phyloP scores from a whole-genome alignment of 768 basidiomycete species.

The Lyophyllum shimeji region DNA sequence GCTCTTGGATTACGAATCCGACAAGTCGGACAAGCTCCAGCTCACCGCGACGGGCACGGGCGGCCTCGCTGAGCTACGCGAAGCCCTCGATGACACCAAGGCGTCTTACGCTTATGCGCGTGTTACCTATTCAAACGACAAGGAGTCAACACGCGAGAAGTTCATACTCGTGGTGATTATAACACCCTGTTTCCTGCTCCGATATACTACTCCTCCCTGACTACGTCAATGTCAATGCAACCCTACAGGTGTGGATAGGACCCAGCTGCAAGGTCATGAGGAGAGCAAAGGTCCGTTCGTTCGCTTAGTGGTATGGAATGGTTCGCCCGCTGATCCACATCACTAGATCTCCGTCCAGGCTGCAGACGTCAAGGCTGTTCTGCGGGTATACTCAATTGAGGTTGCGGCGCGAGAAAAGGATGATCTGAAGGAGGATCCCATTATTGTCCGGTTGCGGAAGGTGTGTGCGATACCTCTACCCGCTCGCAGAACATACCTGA shows the following conservation, averaged over 20 bases:
- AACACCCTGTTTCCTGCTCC: slow-evolving; percentile 21
- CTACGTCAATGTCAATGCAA: slow-evolving; percentile 8
- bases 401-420: slow-evolving; percentile 81
- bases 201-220: slow-evolving; percentile 18
- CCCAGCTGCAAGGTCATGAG: slow-evolving; percentile 85
- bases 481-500: slow-evolving; percentile 12
- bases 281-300: slow-evolving; percentile 73
- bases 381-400: slow-evolving; percentile 83
- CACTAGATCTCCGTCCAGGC: slow-evolving; percentile 86
- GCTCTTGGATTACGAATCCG: slow-evolving; percentile 85
- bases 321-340: slow-evolving; percentile 29
- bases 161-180: slow-evolving; percentile 68
- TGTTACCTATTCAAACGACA: slow-evolving; percentile 83
- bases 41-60: slow-evolving; percentile 80
- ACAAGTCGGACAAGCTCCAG: slow-evolving; percentile 77
- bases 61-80: slow-evolving; percentile 75
- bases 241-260: slow-evolving; percentile 72
- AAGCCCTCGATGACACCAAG: slow-evolving; percentile 65
- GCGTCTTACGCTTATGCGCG: slow-evolving; percentile 86
- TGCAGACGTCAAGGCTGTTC: slow-evolving; percentile 81
- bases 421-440: slow-evolving; percentile 86
- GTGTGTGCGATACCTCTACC: slow-evolving; percentile 38
- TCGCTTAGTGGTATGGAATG: neutral
- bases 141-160: slow-evolving; percentile 86
- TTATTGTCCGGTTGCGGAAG: slow-evolving; percentile 79